Conservation (phyloP, 306 rosid species). For the Pyrus communis region DNA sequence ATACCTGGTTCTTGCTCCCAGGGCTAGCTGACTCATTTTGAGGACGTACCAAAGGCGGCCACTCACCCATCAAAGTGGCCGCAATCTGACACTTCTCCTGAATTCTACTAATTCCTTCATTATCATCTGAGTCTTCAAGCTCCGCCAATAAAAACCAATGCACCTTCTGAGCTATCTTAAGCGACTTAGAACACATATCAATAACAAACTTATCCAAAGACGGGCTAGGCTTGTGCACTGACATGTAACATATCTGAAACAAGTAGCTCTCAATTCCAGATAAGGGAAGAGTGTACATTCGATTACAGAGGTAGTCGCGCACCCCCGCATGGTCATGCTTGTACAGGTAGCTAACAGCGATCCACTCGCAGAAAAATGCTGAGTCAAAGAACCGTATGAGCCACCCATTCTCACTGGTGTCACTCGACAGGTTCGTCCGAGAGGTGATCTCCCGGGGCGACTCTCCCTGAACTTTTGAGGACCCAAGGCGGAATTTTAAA, state of each 20-base stretch:
- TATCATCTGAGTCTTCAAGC: conserved; percentile 85
- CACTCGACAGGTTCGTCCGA: conserved; percentile 42
- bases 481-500: neutral
- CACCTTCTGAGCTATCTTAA: conserved; percentile 89
- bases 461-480: conserved; percentile 19
- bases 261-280: conserved; percentile 87
- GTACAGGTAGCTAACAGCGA: conserved; percentile 92
- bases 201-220: conserved; percentile 94
- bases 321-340: conserved; percentile 94
- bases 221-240: conserved; percentile 90
- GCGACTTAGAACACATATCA: conserved; percentile 81
- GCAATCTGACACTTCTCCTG: conserved; percentile 88
- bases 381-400: conserved; percentile 97
- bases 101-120: conserved; percentile 82
- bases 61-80: conserved; percentile 88
- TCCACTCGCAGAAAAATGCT: conserved; percentile 97
- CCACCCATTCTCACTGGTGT: conserved; percentile 93
- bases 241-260: conserved; percentile 95
- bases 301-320: conserved; percentile 84
- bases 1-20: conserved; percentile 67
- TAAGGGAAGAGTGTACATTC: conserved; percentile 94
- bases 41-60: conserved; percentile 58
- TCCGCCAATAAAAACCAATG: conserved; percentile 91
- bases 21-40: conserved; percentile 38
- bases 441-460: conserved; percentile 78